Evolutionary conservation across 192 early-diverging fungal species (phyloP).

Genomic region (Polychytrium aggregatum): DNA sequence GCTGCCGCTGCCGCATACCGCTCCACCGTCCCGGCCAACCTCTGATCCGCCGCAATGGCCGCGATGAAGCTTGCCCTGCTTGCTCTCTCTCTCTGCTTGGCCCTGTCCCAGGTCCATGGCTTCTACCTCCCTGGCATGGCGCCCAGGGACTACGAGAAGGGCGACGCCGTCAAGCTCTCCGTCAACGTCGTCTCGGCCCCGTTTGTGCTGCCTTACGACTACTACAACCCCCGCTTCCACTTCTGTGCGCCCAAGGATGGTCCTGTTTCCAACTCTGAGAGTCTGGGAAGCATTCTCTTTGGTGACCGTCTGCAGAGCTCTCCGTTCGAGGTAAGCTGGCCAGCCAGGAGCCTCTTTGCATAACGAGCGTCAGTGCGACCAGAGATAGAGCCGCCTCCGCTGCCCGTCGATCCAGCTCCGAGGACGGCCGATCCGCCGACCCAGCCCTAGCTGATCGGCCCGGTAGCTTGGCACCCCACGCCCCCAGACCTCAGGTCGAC

Average conservation of each 20-base stretch:
- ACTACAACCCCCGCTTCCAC: conserved; percentile 76
- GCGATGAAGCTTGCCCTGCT: too few species aligned
- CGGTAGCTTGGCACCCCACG: too few species aligned
- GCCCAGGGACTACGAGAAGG: conserved; percentile 67
- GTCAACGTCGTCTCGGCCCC: conserved; percentile 77
- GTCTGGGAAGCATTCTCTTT: conserved; percentile 87
- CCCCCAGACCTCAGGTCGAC: too few species aligned
- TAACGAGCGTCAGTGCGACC: too few species aligned
- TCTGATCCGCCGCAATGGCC: too few species aligned
- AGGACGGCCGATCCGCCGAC: too few species aligned
- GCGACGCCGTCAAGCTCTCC: conserved; percentile 57
- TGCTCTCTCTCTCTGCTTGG: too few species aligned
- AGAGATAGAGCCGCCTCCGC: too few species aligned
- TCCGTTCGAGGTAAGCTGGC: conserved; percentile 52
- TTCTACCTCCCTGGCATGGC: conserved; percentile 95
- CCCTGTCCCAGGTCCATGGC: not conserved
- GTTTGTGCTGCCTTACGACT: conserved; percentile 65
- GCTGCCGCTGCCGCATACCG: too few species aligned
- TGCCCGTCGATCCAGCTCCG: too few species aligned
- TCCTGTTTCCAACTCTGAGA: conserved; percentile 50
- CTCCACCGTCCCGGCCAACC: too few species aligned
- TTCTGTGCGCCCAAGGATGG: conserved; percentile 65
- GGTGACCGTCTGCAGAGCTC: conserved; percentile 87
- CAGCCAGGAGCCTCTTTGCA: not conserved
- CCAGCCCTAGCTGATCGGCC: too few species aligned